Conservation (phyloP, 768 basidiomycete species). For the Astraeus odoratus region DNA sequence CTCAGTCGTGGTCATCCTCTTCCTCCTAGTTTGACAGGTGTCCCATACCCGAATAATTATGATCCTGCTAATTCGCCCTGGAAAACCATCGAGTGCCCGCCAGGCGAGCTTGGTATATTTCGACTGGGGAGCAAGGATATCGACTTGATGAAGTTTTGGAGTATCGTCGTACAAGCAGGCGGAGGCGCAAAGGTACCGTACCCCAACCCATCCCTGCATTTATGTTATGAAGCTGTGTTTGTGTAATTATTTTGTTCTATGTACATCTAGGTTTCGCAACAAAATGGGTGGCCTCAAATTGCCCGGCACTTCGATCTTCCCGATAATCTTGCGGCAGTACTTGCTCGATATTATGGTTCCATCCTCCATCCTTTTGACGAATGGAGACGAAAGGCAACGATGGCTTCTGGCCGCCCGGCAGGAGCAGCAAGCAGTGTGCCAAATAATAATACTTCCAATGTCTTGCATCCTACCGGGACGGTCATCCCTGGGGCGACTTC, state of each 20-base stretch:
- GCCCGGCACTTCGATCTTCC: constrained; percentile 55
- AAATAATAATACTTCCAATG: constrained; percentile 12
- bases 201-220: constrained; percentile 6
- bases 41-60: constrained; percentile 47
- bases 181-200: constrained; percentile 52
- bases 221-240: constrained; percentile 3
- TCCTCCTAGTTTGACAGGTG: constrained; percentile 66
- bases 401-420: constrained; percentile 31
- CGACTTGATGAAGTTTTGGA: constrained; percentile 72
- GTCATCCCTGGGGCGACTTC: constrained; percentile 11
- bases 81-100: constrained; percentile 56
- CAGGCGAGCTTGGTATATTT: constrained; percentile 52
- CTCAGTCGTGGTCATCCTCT: constrained; percentile 52
- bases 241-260: constrained; percentile 10
- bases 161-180: constrained; percentile 50
- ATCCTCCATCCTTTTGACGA: constrained; percentile 72
- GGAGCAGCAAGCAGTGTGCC: constrained; percentile 6
- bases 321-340: constrained; percentile 44
- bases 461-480: constrained; percentile 11
- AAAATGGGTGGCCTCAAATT: constrained; percentile 51
- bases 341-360: constrained; percentile 54
- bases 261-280: constrained; percentile 37
- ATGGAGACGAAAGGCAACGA: constrained; percentile 53
- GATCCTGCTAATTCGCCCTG: constrained; percentile 60
- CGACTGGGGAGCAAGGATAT: constrained; percentile 69